These are phyloP conservation scores for Vanrija pseudolonga DNA, from an alignment of 1,284 basidiomycete species.

Conservation along the genomic window DNA sequence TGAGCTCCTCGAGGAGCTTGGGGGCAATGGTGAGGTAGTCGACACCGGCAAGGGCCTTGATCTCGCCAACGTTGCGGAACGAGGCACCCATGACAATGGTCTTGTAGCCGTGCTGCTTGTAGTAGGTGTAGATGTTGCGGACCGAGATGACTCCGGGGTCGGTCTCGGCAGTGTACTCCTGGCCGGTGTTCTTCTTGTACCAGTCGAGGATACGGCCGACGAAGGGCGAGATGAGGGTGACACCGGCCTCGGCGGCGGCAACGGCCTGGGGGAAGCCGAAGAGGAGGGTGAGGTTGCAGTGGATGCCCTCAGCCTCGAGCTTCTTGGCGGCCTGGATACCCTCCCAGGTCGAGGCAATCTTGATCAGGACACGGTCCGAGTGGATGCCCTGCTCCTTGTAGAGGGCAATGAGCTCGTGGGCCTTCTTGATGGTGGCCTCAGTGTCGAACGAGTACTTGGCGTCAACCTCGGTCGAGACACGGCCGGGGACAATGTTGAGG, in stretches of 20 bases:
- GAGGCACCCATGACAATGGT: slow-evolving; percentile 99
- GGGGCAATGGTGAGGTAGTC: slow-evolving; percentile 97
- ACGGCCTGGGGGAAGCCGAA: slow-evolving; percentile 99
- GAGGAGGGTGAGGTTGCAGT: slow-evolving; percentile 98
- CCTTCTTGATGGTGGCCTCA: slow-evolving; percentile 55
- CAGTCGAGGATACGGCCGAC: slow-evolving; percentile 97
- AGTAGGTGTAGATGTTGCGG: slow-evolving; percentile 88
- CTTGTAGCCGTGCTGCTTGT: slow-evolving; percentile 97
- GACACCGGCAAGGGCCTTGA: slow-evolving; percentile 89
- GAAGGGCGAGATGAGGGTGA: slow-evolving; percentile 98
- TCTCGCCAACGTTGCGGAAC: slow-evolving; percentile 94
- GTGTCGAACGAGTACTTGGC: slow-evolving; percentile 90
- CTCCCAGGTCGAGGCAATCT: slow-evolving; percentile 99
- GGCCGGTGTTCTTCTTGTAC: slow-evolving; percentile 85
- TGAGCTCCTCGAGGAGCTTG: slow-evolving; percentile 83
- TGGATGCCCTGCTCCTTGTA: slow-evolving; percentile 87
- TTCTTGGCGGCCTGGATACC: slow-evolving; percentile 98
- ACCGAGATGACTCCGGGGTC: slow-evolving; percentile 98
- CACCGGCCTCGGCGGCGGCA: slow-evolving; percentile 94
- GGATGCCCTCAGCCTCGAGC: slow-evolving; percentile 89
- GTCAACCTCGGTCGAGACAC: slow-evolving; percentile 99
- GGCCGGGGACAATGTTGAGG: slow-evolving; percentile 90
- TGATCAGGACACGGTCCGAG: slow-evolving; percentile 94
- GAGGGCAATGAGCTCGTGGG: slow-evolving; percentile 86
- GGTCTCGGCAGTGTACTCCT: slow-evolving; percentile 73